Evolutionary conservation across 768 basidiomycete species (phyloP).

Genomic region (Boletus rubropictus): DNA sequence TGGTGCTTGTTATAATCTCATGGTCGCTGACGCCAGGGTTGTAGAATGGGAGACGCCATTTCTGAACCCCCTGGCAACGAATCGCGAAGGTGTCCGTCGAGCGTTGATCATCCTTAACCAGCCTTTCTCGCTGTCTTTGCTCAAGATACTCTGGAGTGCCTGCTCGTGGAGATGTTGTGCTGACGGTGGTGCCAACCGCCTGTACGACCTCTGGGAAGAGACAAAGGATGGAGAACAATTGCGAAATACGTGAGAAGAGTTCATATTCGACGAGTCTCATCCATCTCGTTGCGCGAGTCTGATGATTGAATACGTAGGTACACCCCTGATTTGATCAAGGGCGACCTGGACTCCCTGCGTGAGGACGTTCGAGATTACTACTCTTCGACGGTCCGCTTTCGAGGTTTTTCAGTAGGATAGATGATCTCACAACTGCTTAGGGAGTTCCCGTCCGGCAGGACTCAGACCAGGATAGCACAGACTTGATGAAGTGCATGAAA

Average conservation of each 20-base stretch:
- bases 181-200: constrained; percentile 83
- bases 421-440: constrained; percentile 33
- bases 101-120: constrained; percentile 79
- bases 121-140: constrained; percentile 61
- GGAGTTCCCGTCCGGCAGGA: constrained; percentile 66
- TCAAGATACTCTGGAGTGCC: constrained; percentile 53
- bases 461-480: constrained; percentile 76
- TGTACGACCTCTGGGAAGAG: constrained; percentile 52
- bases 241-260: constrained; percentile 13
- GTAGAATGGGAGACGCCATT: constrained; percentile 16
- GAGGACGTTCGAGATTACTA: constrained; percentile 72
- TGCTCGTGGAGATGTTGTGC: constrained; percentile 62
- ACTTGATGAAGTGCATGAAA: constrained; percentile 87
- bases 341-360: constrained; percentile 87
- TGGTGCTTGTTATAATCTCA: no score
- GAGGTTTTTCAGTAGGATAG: background rate
- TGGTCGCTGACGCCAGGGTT: constrained; percentile 1
- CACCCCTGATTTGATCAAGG: constrained; percentile 83
- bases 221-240: constrained; percentile 1
- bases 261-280: background rate
- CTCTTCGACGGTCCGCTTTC: constrained; percentile 41
- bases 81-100: background rate
- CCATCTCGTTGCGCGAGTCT: background rate
- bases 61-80: background rate
- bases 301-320: constrained; percentile 40